These are phyloP conservation scores for Fusarium sp. DNA, from an alignment of 2,329 filamentous ascomycete species.

Conservation along the genomic window DNA sequence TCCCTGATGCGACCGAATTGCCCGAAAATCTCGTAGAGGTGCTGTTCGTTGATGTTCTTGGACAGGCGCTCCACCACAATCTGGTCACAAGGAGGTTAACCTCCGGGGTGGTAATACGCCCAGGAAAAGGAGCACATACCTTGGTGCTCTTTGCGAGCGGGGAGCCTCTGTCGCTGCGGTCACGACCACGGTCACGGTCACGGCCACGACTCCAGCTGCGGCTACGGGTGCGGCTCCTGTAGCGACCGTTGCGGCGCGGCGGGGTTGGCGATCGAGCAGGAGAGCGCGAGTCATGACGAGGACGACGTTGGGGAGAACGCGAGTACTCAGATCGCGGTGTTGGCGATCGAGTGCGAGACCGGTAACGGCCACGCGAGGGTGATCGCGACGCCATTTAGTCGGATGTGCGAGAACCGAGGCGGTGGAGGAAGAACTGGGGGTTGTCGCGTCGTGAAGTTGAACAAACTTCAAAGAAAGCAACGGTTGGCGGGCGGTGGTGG, in stretches of 20 bases:
- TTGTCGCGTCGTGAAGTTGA: conserved; percentile 5
- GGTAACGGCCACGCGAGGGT: conserved; percentile 46
- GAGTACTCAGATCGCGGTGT: conserved; percentile 48
- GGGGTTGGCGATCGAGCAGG: conserved; percentile 47
- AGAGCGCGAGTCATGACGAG: conserved; percentile 48
- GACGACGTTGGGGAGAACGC: conserved; percentile 45
- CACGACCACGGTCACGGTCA: conserved; percentile 43
- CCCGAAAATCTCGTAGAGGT: conserved; percentile 91
- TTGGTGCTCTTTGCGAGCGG: conserved; percentile 60
- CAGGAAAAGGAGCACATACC: conserved; percentile 47
- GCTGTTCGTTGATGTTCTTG: conserved; percentile 89
- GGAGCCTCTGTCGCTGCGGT: conserved; percentile 49
- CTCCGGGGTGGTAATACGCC: background rate
- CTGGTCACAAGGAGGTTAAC: conserved; percentile 54
- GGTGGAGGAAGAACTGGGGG: background rate
- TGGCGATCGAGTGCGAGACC: conserved; percentile 49
- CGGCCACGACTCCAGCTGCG: conserved; percentile 45
- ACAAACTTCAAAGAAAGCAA: conserved; percentile 14
- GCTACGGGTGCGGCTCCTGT: conserved; percentile 44
- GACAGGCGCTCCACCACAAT: conserved; percentile 96
- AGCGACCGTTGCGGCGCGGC: conserved; percentile 47
- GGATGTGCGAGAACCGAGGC: conserved; percentile 1
- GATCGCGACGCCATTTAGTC: conserved; percentile 45
- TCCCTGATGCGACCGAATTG: conserved; percentile 85
- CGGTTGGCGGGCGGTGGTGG: conserved; percentile 1